phyloP scores from a whole-genome alignment of 345 rosid genomes.

The Geranium rotundifolium region DNA sequence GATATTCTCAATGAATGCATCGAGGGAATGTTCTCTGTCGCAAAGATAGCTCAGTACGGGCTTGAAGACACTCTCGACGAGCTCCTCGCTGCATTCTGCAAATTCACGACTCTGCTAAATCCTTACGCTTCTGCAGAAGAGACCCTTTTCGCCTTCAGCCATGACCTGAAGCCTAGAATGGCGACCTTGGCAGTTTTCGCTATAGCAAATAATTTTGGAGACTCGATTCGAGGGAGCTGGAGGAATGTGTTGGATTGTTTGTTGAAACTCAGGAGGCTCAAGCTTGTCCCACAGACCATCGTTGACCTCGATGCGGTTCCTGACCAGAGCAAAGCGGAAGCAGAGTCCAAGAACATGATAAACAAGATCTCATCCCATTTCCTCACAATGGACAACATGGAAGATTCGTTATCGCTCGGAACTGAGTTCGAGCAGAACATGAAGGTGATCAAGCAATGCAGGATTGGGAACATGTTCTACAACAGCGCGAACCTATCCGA shows the following conservation, averaged over 20 bases:
- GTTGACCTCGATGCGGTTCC: conserved; percentile 41
- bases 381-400: conserved; percentile 58
- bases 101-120: conserved; percentile 69
- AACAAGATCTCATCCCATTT: conserved; percentile 56
- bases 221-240: conserved; percentile 81
- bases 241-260: conserved; percentile 79
- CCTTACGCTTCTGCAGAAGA: conserved; percentile 89
- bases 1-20: conserved; percentile 83
- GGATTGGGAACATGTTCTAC: conserved; percentile 62
- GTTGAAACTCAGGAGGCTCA: conserved; percentile 74
- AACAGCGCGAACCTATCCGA: conserved; percentile 41
- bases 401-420: conserved; percentile 66
- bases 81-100: conserved; percentile 70
- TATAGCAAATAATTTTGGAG: conserved; percentile 69
- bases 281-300: conserved; percentile 70
- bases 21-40: conserved; percentile 71
- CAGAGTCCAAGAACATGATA: conserved; percentile 37
- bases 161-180: conserved; percentile 80
- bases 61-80: conserved; percentile 82
- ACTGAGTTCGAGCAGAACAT: conserved; percentile 81
- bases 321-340: no score
- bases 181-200: conserved; percentile 86
- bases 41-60: conserved; percentile 70
- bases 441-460: conserved; percentile 75
- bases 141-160: conserved; percentile 67